Base-by-base conservation (phyloP, 768 basidiomycete genomes). In the Astraeus odoratus region DNA sequence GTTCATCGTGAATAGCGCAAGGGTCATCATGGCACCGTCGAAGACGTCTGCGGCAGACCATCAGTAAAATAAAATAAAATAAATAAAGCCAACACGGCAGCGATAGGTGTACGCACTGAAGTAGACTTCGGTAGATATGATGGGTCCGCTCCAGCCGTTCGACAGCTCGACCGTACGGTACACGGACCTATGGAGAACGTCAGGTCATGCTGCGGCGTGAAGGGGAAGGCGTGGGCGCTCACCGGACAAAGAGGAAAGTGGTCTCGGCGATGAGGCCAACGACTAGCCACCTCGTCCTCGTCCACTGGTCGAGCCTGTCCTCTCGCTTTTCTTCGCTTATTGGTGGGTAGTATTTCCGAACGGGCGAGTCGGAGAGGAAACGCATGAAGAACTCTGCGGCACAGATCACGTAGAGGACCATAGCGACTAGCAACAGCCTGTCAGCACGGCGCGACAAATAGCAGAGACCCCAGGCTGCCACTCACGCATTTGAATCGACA, bases 401-500 rank as follows among this genome's bases (percentile, higher is more conserved):
- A 7, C 67, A 67, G 18, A 61, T 22, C 1, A 69, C 59, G 45
- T 70, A 80, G 7, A 73, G 36, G 1, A 63, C 51, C 41, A 79
- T 71, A 31, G 69, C 66, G 6, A 63, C 76, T 77, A 48, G 3
- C 26, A 16, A 35, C 18, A n/a, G 16, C n/a, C 24, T 15, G 7
- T 22, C 9, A 25, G 13, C 23, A 15, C 5, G 10, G 16, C 25
- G 30, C n/a, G 6, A n/a, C n/a, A n/a, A n/a, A n/a, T 36, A 8
- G 46, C 0, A 40, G n/a, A 19, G 5, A 51, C 69, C 22, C 34
- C 57, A 57, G 38, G 35, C 18, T 7, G 8, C 15, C 23, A 61
- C 69, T 47, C 30, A 71, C 72, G 57, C 45, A 81, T 59, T 54
- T 85, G 81, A 54, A 83, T 73, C 13, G 67, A 64, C 47, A 86